These are phyloP conservation scores for Exobasidium rhododendri DNA, from an alignment of 1,284 basidiomycete genomes.

Conservation along the genomic window DNA sequence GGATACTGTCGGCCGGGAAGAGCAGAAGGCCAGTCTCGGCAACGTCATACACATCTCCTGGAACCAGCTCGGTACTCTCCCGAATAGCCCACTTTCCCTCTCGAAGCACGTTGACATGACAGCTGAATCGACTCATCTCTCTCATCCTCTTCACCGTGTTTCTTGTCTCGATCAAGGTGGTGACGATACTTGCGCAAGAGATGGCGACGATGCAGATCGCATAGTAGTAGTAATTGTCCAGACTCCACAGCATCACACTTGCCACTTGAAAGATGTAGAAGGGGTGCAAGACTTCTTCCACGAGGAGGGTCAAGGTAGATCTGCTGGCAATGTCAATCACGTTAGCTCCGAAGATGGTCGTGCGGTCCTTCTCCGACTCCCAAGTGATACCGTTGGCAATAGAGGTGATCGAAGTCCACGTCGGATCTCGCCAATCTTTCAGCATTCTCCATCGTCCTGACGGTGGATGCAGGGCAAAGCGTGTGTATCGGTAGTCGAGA, in stretches of 20 bases:
- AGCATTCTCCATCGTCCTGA: conserved; percentile 75
- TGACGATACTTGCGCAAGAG: conserved; percentile 76
- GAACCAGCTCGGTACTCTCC: conserved; percentile 78
- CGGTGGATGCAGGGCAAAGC: conserved; percentile 81
- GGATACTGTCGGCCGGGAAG: conserved; percentile 85
- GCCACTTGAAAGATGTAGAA: conserved; percentile 85
- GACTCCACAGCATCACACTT: conserved; percentile 86
- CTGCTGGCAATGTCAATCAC: conserved; percentile 88
- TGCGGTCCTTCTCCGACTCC: conserved; percentile 47
- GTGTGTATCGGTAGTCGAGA: conserved; percentile 73
- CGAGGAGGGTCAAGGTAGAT: conserved; percentile 71
- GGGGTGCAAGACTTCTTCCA: conserved; percentile 64
- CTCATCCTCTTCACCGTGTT: conserved; percentile 84
- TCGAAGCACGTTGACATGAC: conserved; percentile 70
- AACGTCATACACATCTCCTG: conserved; percentile 89
- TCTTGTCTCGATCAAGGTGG: conserved; percentile 87
- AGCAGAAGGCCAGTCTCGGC: conserved; percentile 70
- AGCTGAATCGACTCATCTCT: conserved; percentile 91
- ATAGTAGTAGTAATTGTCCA: conserved; percentile 90
- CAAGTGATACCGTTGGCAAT: conserved; percentile 37
- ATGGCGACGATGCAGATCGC: conserved; percentile 96
- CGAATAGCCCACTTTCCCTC: conserved; percentile 61
- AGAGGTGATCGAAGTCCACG: conserved; percentile 65
- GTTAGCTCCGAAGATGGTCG: conserved; percentile 77
- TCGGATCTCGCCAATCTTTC: conserved; percentile 88